phyloP scores from a whole-genome alignment of 2,329 filamentous ascomycete genomes.

The Cercospora sojina region DNA sequence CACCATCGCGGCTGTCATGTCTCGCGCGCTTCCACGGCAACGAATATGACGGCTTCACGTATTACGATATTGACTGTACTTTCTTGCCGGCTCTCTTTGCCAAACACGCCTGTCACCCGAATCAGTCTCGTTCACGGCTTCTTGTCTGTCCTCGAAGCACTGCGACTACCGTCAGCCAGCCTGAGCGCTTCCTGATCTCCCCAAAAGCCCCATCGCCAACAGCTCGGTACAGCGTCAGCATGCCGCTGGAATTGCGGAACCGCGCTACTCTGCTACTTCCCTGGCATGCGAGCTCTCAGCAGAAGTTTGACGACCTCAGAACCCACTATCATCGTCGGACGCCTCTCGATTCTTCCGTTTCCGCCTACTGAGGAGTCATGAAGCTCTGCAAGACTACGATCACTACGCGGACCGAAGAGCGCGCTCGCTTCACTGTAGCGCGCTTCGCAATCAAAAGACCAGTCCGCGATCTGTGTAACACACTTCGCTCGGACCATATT shows the following conservation, averaged over 20 bases:
- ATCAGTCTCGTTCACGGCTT: too few relatives aligned
- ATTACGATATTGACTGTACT: not conserved
- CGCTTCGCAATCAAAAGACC: not conserved
- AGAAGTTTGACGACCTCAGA: too few relatives aligned
- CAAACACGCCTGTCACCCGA: not conserved
- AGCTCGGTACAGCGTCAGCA: too few relatives aligned
- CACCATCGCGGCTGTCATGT: not conserved
- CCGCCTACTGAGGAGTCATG: too few relatives aligned
- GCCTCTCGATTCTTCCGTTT: too few relatives aligned
- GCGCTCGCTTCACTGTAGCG: not conserved
- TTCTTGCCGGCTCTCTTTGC: not conserved
- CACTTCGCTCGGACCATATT: not conserved
- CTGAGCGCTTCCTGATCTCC: too few relatives aligned
- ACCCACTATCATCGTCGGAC: too few relatives aligned
- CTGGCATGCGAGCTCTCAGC: too few relatives aligned
- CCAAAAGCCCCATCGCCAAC: too few relatives aligned
- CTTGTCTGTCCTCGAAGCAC: too few relatives aligned
- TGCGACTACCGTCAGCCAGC: not conserved
- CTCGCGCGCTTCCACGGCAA: not conserved
- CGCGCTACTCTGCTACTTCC: too few relatives aligned
- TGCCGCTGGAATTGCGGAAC: too few relatives aligned
- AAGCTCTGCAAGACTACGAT: not conserved
- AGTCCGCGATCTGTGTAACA: fast-evolving
- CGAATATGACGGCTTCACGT: not conserved
- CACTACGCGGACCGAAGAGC: not conserved